A percentile compares a stretch with the other conserved stretches of the same genome.
Evolutionary conservation across 2,329 filamentous ascomycete species (phyloP).

Genomic region (Exophiala alcalophila): DNA sequence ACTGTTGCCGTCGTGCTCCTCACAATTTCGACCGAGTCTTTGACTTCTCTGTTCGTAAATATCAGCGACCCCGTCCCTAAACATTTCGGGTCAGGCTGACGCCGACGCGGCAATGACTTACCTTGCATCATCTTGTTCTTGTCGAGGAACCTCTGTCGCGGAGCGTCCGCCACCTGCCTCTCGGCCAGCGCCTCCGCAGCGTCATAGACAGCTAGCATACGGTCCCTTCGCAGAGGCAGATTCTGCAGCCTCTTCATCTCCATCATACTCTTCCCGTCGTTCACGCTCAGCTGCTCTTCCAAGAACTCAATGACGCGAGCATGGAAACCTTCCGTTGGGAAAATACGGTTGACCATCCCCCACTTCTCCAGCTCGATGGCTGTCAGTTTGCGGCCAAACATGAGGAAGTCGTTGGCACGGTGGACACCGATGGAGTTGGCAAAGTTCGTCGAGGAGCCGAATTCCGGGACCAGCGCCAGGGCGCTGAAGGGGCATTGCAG

Average conservation of each 20-base stretch:
- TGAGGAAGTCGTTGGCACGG: conserved; percentile 52
- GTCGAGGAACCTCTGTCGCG: conserved; percentile 43
- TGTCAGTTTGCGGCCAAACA: conserved; percentile 49
- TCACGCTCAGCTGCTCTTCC: conserved; percentile 48
- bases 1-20: conserved; percentile 5
- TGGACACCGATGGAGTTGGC: conserved; percentile 50
- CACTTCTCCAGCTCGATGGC: conserved; percentile 44
- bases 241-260: conserved; percentile 53
- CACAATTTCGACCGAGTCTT: conserved; percentile 3
- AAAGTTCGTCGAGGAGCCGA: conserved; percentile 47
- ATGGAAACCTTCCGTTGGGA: conserved; percentile 43
- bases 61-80: not conserved
- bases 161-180: conserved; percentile 49
- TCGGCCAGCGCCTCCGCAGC: conserved; percentile 49
- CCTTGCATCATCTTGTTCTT: conserved; percentile 34
- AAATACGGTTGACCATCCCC: conserved; percentile 49
- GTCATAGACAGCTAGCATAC: conserved; percentile 49
- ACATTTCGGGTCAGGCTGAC: not conserved
- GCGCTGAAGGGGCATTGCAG: conserved; percentile 51
- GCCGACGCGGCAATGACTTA: conserved; percentile 5
- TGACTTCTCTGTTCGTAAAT: not conserved
- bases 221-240: conserved; percentile 42
- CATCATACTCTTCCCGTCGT: conserved; percentile 54
- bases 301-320: conserved; percentile 42
- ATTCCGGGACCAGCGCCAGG: conserved; percentile 50